Evolutionary conservation across 805 yeast genomes (phyloP).

Genomic region (Novakomyces olei): DNA sequence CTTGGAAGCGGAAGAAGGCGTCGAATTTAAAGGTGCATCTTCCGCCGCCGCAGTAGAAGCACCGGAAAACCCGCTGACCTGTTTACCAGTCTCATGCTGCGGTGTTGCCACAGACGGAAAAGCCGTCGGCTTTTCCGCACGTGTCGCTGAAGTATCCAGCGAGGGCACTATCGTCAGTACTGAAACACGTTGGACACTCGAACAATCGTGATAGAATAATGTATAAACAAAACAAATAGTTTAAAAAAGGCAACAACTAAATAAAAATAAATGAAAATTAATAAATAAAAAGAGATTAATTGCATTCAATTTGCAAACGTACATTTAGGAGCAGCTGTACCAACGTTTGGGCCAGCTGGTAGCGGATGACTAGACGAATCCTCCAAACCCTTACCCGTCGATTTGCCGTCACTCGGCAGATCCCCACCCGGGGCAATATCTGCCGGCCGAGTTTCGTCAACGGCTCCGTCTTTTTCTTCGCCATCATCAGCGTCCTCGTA

Average conservation of each 20-base stretch:
- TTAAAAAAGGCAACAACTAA: no score
- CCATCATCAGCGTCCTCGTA: no score
- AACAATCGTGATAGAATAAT: no score
- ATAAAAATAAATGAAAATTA: no score
- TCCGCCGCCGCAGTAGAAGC: constrained; percentile 8
- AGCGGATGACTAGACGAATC: neutral
- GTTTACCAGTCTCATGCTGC: no score
- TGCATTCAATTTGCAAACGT: no score
- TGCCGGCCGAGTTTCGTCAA: neutral
- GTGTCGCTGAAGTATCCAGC: neutral
- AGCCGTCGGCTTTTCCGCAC: constrained; percentile 2
- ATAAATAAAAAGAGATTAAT: no score
- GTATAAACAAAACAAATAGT: no score
- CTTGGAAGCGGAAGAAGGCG: constrained; percentile 3
- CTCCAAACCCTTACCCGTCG: neutral
- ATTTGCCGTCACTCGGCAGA: neutral
- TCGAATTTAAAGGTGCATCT: neutral
- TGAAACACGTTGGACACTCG: neutral
- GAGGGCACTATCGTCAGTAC: constrained; percentile 4
- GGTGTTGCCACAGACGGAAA: neutral
- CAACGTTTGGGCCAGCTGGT: neutral
- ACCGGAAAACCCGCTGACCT: constrained; percentile 5
- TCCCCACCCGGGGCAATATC: neutral
- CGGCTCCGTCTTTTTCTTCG: no score
- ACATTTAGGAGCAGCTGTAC: constrained; percentile 1